These are phyloP conservation scores for Solanum paucissectum DNA, from an alignment of 257 asterid species.

Conservation along the genomic window DNA sequence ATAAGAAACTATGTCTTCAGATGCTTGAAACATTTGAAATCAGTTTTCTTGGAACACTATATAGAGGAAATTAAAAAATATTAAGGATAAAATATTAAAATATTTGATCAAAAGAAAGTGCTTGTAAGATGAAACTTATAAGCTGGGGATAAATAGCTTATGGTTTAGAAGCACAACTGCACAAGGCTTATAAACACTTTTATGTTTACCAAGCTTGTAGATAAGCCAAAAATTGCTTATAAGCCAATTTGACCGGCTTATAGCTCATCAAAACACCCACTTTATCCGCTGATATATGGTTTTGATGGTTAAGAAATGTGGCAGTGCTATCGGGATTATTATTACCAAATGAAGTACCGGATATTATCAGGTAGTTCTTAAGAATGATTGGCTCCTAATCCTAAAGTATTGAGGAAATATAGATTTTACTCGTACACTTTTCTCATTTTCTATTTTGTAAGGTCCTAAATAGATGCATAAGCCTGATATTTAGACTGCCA, in stretches of 20 bases:
- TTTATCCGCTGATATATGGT: neutral
- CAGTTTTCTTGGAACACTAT: neutral
- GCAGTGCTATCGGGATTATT: neutral
- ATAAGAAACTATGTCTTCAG: neutral
- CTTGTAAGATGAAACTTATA: neutral
- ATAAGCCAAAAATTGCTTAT: neutral
- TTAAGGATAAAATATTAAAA: neutral
- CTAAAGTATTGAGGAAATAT: neutral
- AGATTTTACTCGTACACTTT: neutral
- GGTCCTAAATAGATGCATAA: neutral
- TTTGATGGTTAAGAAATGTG: neutral
- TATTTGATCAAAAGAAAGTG: neutral
- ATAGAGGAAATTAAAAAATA: neutral
- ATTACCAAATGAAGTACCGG: neutral
- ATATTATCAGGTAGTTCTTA: neutral
- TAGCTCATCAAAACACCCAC: neutral
- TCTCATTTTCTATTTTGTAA: neutral
- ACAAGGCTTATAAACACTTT: neutral
- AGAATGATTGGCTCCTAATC: neutral
- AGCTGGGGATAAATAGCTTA: neutral
- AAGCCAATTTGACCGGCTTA: neutral
- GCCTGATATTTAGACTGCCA: neutral
- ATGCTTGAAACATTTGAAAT: neutral
- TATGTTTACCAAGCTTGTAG: neutral
- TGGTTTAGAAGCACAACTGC: neutral